Evolutionary conservation across 257 asterid genomes (phyloP), one percentile per base, ranked within the genome.

Genomic region (Verbascum thapsus): DNA sequence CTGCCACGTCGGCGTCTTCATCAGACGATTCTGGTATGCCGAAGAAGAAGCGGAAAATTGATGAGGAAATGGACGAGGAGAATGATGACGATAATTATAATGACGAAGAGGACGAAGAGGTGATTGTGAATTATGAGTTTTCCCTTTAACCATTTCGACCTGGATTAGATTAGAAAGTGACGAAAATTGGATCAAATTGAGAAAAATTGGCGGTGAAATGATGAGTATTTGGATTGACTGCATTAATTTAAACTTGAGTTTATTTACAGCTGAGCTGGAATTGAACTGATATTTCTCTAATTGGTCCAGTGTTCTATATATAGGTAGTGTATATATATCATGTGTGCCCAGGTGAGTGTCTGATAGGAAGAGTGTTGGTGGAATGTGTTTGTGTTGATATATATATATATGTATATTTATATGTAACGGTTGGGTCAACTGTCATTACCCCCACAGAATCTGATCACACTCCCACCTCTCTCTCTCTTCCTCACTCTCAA

Each of bases 401-500:
- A 58, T 66, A 63, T 76, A 58, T 73, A 56, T 66, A 63, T 76
- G 53, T 66, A 63, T 76, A 58, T 73, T 55, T 55, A 57, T 70
- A 49, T 66, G 64, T 76, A 76, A 85, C 88, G 78, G 90, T 80
- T 77, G 74, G 84, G 95, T 87, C 95, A 90, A 90, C 94, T 85
- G 91, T 85, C 89, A 53, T 61, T 73, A 76, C 66, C 92, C 87
- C 90, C 91, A 80, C 90, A 74, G 94, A 82, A 83, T 90, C 88
- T 83, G 83, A 79, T 79, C 82, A 72, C 74, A 73, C 85, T 71
- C 80, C 82, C 85, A 68, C 80, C 74, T 73, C 58, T 77, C 75
- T 76, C 85, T 49, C 42, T 38, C 67, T 60, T 30, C 5, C 58
- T 10, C 37, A 2, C 39, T 20, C 13, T 52, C 67, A 44, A 10